Percentiles rank a stretch among this genome's conserved stretches.
Conservation (phyloP, 2,329 filamentous ascomycete species). For the Talaromyces pinophilus region DNA sequence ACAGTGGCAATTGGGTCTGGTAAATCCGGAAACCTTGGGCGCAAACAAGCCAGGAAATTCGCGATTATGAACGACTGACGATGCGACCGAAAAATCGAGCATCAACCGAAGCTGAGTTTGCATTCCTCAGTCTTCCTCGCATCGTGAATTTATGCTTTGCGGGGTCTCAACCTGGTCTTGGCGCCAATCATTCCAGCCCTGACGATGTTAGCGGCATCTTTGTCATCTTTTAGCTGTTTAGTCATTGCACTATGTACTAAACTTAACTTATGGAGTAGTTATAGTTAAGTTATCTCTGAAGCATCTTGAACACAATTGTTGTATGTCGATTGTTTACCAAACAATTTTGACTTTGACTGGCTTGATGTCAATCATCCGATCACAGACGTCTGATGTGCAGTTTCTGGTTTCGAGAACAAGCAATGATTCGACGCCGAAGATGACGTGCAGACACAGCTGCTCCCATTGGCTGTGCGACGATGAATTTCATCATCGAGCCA, state of each 20-base stretch:
- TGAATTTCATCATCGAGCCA: neutral
- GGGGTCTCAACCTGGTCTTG: neutral
- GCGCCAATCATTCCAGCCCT: neutral
- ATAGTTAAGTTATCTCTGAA: neutral
- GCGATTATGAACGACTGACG: neutral
- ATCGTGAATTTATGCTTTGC: conserved; percentile 1
- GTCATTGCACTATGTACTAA: neutral
- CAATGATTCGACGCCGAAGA: neutral
- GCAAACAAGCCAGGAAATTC: neutral
- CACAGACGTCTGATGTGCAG: neutral
- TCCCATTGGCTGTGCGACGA: neutral
- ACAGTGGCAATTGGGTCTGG: neutral
- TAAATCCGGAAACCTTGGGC: neutral
- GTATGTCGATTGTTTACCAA: neutral
- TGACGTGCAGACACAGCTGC: neutral
- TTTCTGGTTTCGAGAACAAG: neutral
- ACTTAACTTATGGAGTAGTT: too few relatives aligned
- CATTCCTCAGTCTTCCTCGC: neutral
- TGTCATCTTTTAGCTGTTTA: neutral
- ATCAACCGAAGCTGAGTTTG: neutral
- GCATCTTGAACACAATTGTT: neutral
- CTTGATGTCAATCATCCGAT: neutral
- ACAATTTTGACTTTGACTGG: neutral
- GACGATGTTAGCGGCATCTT: neutral
- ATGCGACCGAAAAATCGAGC: neutral